Conservation (phyloP, 257 asterid genomes). For the Scutellaria baicalensis region DNA sequence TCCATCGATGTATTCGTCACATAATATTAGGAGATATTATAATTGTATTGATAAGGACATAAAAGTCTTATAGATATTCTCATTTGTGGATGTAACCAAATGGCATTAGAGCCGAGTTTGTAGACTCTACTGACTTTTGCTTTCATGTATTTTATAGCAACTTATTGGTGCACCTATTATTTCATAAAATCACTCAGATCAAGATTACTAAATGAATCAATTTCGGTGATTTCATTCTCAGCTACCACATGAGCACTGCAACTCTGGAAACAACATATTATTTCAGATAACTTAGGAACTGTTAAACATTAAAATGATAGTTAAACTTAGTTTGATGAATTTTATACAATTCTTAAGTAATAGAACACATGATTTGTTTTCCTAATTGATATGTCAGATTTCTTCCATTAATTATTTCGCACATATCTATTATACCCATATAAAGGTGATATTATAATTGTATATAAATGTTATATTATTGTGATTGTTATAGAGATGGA, state of each 20-base stretch:
- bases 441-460: background rate
- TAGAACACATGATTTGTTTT: background rate
- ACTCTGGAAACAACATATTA: background rate
- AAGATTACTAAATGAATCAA: background rate
- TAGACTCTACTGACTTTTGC: background rate
- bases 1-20: too few species aligned
- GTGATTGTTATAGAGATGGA: background rate
- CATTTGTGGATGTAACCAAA: background rate
- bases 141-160: background rate
- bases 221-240: background rate
- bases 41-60: too few species aligned
- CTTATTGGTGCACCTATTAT: background rate
- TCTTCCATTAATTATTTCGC: background rate
- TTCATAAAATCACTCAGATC: background rate
- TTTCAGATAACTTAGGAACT: background rate
- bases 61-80: too few species aligned
- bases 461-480: background rate
- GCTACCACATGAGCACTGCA: background rate
- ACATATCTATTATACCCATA: background rate
- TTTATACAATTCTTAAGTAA: background rate
- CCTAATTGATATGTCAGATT: background rate
- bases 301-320: background rate
- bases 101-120: background rate
- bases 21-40: too few species aligned
- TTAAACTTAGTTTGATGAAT: background rate